Percentiles rank a stretch among this genome's conserved stretches.
phyloP scores from a whole-genome alignment of 177 flowering plant genomes.

The Tripterygium wilfordii region DNA sequence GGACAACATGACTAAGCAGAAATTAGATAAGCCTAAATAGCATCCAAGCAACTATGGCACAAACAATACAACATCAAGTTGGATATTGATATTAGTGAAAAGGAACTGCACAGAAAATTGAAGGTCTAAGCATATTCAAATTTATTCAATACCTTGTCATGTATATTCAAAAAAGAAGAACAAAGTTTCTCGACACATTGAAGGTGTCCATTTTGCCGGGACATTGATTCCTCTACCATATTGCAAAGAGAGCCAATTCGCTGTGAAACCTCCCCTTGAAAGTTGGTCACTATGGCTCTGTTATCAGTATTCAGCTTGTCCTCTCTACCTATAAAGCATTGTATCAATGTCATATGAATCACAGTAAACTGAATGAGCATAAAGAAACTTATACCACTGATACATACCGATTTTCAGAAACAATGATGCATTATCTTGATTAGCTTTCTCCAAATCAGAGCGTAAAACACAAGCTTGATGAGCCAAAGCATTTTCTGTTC shows the following conservation, averaged over 20 bases:
- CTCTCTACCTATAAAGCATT: constrained; percentile 54
- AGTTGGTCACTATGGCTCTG: constrained; percentile 57
- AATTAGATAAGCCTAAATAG: too few species aligned
- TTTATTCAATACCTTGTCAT: constrained; percentile 51
- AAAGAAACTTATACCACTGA: too few species aligned
- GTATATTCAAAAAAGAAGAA: constrained; percentile 44
- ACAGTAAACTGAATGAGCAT: too few species aligned
- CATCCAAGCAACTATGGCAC: too few species aligned
- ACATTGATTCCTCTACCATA: constrained; percentile 50
- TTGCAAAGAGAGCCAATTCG: constrained; percentile 61
- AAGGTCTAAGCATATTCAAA: too few species aligned
- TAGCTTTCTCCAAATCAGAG: constrained; percentile 81
- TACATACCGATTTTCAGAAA: constrained; percentile 75
- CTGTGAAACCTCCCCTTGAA: constrained; percentile 52
- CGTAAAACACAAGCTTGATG: constrained; percentile 77
- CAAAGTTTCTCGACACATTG: constrained; percentile 61
- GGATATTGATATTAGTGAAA: neutral
- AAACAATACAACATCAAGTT: too few species aligned
- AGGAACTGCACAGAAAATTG: neutral
- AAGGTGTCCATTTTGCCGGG: constrained; percentile 72
- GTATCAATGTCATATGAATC: neutral
- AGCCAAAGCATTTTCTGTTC: constrained; percentile 79
- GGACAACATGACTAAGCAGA: neutral
- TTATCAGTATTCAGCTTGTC: constrained; percentile 72
- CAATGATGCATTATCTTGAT: constrained; percentile 69